Conservation (phyloP, 352 stramenopile genomes). For the Globisporangium apiculatum region DNA sequence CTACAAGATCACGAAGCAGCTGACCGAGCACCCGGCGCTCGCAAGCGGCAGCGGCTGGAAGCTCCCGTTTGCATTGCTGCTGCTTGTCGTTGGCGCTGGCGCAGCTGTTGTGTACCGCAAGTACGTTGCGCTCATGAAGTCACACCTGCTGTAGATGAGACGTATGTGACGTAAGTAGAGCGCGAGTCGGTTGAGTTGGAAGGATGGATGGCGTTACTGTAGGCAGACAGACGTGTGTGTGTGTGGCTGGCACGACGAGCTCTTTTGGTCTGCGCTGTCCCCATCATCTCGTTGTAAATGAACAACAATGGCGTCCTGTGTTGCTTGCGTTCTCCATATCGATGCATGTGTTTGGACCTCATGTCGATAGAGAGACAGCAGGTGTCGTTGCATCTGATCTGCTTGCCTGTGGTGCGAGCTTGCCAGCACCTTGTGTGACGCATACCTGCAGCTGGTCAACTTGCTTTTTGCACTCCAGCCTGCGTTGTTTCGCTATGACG, state of each 20-base stretch:
- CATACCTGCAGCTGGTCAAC: neutral
- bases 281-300: neutral
- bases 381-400: neutral
- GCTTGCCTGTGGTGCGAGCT: neutral
- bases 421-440: too few relatives aligned
- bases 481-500: too few relatives aligned
- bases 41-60: constrained; percentile 60
- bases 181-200: neutral
- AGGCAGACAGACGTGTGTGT: too few relatives aligned
- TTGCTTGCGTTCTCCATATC: neutral
- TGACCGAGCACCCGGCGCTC: constrained; percentile 62
- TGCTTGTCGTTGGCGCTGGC: constrained; percentile 43
- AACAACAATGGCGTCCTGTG: neutral
- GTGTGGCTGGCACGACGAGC: too few relatives aligned
- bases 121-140: constrained; percentile 84
- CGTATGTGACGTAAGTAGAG: neutral
- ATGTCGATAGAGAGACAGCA: neutral
- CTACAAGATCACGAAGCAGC: constrained; percentile 70
- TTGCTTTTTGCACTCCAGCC: neutral
- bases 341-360: neutral
- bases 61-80: constrained; percentile 66
- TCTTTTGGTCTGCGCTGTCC: too few relatives aligned
- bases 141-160: constrained; percentile 63
- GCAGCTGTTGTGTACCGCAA: constrained; percentile 68
- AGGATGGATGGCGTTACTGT: too few relatives aligned